Conservation (phyloP, 1,139 yeast species). For the Debaryomyces nepalensis region DNA sequence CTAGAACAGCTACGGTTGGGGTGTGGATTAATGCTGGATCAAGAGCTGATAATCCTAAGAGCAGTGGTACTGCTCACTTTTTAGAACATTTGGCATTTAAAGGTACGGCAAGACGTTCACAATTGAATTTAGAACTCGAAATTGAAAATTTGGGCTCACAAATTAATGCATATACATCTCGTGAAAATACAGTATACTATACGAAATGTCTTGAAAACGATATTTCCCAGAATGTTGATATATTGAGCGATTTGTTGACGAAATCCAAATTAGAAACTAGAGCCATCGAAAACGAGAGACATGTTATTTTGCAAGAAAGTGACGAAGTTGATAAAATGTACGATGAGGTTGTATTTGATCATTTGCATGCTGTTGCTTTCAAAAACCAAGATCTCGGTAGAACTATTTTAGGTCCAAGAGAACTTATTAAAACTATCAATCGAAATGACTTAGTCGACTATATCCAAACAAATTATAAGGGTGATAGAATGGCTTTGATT, state of each 20-base stretch:
- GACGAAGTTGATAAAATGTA: constrained; percentile 98
- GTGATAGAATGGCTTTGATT: constrained; percentile 96
- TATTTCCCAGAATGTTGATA: constrained; percentile 84
- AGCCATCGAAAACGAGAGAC: constrained; percentile 95
- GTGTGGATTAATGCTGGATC: constrained; percentile 99
- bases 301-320: constrained; percentile 92
- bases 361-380: constrained; percentile 90
- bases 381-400: constrained; percentile 93
- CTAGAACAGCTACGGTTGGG: constrained; percentile 95
- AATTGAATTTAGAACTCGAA: constrained; percentile 83
- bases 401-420: constrained; percentile 95
- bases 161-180: constrained; percentile 93
- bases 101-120: constrained; percentile 86
- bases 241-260: constrained; percentile 86
- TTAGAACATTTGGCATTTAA: constrained; percentile 95
- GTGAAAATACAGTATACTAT: constrained; percentile 96
- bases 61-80: constrained; percentile 95
- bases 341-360: constrained; percentile 97
- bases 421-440: constrained; percentile 79
- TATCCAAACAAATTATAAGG: constrained; percentile 85
- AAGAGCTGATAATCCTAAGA: constrained; percentile 85
- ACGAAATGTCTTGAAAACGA: constrained; percentile 85
- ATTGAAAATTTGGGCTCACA: constrained; percentile 97
- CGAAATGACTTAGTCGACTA: constrained; percentile 77
- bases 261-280: constrained; percentile 77